Evolutionary conservation across 805 yeast genomes (phyloP).

Genomic region (Cyberlindnera amylophila): DNA sequence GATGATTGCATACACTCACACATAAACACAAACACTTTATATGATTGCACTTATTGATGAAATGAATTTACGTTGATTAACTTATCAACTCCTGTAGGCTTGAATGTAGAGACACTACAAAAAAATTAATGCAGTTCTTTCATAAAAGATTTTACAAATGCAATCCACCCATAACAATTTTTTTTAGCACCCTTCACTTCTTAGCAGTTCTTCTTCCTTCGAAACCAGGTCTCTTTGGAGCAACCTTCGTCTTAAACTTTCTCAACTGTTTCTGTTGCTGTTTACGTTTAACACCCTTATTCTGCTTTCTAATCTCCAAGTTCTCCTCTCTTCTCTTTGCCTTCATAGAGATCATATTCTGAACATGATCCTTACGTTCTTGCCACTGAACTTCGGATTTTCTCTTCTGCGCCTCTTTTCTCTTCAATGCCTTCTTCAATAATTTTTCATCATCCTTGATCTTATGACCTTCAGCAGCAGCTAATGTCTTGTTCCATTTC

Average conservation of each 20-base stretch:
- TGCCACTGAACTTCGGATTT: slow-evolving; percentile 90
- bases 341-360: slow-evolving; percentile 67
- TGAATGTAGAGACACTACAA: no score
- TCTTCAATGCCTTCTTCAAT: slow-evolving; percentile 78
- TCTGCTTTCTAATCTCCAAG: slow-evolving; percentile 76
- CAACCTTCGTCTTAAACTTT: slow-evolving; percentile 55
- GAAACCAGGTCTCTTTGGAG: slow-evolving; percentile 78
- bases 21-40: no score
- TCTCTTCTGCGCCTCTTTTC: slow-evolving; percentile 77
- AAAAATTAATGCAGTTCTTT: no score
- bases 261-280: slow-evolving; percentile 64
- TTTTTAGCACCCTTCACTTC: not conserved
- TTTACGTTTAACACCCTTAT: slow-evolving; percentile 77
- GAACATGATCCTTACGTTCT: slow-evolving; percentile 79
- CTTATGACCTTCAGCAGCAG: slow-evolving; percentile 85
- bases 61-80: no score
- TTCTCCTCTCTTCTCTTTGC: slow-evolving; percentile 91
- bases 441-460: slow-evolving; percentile 86
- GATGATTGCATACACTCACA: no score
- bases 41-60: no score
- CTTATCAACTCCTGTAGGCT: no score
- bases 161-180: not conserved
- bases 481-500: slow-evolving; percentile 80
- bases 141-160: not conserved
- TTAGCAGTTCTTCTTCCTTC: slow-evolving; percentile 50